Evolutionary conservation across 176 grass and related monocot species (phyloP).

Genomic region (Typha latifolia): DNA sequence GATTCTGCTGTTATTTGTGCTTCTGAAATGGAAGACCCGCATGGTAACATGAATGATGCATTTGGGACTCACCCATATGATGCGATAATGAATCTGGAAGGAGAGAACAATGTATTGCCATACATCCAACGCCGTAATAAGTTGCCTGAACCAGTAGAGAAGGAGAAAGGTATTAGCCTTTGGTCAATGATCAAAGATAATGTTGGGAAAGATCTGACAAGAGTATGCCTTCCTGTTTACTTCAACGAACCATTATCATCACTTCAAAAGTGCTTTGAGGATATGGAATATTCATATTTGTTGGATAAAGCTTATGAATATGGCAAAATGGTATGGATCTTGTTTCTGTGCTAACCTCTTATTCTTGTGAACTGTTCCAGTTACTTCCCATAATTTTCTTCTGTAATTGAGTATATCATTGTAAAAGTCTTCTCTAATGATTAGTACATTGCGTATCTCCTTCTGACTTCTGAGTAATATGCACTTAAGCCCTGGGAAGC

Average conservation of each 20-base stretch:
- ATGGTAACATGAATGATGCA: slow-evolving; percentile 21
- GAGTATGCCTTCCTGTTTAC: slow-evolving; percentile 47
- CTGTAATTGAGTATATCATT: no score
- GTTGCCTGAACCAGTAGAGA: slow-evolving; percentile 36
- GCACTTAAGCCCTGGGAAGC: no score
- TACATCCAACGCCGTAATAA: slow-evolving; percentile 15
- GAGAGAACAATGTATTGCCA: background rate
- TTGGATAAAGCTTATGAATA: slow-evolving; percentile 44
- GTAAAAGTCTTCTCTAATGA: no score
- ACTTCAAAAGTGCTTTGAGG: slow-evolving; percentile 61
- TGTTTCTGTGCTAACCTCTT: background rate
- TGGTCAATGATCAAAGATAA: slow-evolving; percentile 61
- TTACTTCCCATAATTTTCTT: background rate
- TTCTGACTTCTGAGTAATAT: no score
- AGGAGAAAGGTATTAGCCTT: slow-evolving; percentile 38
- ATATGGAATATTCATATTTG: slow-evolving; percentile 50
- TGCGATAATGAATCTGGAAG: slow-evolving; percentile 9
- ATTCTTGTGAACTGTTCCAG: background rate
- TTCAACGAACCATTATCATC: slow-evolving; percentile 53
- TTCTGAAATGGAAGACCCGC: slow-evolving; percentile 26
- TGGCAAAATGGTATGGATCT: slow-evolving; percentile 28
- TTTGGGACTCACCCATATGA: background rate
- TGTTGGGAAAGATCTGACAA: slow-evolving; percentile 52
- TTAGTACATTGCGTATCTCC: no score
- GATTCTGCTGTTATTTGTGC: slow-evolving; percentile 28